phyloP scores from a whole-genome alignment of 1,284 basidiomycete genomes.

The Fomitopsis schrenkii region DNA sequence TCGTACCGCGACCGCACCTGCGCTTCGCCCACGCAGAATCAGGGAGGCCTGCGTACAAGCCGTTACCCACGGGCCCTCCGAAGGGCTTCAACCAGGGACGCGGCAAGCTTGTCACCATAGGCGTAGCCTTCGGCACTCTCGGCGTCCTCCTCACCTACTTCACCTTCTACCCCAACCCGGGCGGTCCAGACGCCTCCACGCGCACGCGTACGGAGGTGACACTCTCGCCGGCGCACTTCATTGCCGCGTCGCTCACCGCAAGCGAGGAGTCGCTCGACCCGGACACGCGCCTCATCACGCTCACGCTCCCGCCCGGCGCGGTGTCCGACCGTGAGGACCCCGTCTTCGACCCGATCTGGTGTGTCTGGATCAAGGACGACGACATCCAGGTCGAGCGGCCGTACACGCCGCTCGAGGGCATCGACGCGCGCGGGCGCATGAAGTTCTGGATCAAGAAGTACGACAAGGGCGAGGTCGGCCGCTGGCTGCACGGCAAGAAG shows the following conservation, averaged over 20 bases:
- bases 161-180: conserved; percentile 23
- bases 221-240: conserved; percentile 56
- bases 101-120: background rate
- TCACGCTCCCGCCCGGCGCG: conserved; percentile 48
- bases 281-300: conserved; percentile 44
- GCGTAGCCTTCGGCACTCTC: conserved; percentile 2
- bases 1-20: background rate
- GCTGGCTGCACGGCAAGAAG: conserved; percentile 73
- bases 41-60: background rate
- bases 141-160: conserved; percentile 42
- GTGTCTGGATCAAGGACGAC: conserved; percentile 78
- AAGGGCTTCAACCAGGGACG: background rate
- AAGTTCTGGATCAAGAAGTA: conserved; percentile 78
- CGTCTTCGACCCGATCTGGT: conserved; percentile 54
- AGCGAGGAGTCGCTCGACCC: conserved; percentile 43
- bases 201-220: conserved; percentile 8
- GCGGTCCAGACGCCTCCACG: too few species aligned
- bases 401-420: conserved; percentile 74
- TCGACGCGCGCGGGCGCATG: conserved; percentile 61
- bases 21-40: background rate
- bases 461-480: conserved; percentile 73
- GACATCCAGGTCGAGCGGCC: conserved; percentile 87
- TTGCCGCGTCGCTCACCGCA: conserved; percentile 52
- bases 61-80: background rate
- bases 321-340: conserved; percentile 25